phyloP scores from a whole-genome alignment of 1,284 basidiomycete species.

The Fereydounia khargensis region DNA sequence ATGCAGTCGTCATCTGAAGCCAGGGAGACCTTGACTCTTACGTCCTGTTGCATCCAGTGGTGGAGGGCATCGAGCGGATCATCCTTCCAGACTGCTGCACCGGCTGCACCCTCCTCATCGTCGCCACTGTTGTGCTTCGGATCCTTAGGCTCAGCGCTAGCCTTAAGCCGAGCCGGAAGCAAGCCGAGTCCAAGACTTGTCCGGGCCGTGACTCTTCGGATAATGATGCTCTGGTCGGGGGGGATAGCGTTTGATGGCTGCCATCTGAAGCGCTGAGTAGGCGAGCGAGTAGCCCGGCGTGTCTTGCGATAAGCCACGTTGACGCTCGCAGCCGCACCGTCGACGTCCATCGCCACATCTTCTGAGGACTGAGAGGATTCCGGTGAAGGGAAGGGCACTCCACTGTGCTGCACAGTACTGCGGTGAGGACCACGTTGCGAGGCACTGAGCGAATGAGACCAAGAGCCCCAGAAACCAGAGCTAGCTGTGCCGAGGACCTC shows the following conservation, averaged over 20 bases:
- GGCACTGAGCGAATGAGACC: conserved; percentile 35
- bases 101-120: not conserved
- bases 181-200: conserved; percentile 23
- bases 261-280: conserved; percentile 18
- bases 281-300: too few species aligned
- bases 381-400: too few species aligned
- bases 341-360: too few species aligned
- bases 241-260: conserved; percentile 7
- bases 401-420: too few species aligned
- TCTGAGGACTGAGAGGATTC: too few species aligned
- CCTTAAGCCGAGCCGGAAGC: conserved; percentile 12
- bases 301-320: too few species aligned
- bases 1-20: conserved; percentile 33
- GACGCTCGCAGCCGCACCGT: too few species aligned
- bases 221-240: conserved; percentile 30
- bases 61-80: conserved; percentile 27
- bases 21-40: conserved; percentile 14
- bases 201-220: conserved; percentile 23
- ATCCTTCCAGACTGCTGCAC: conserved; percentile 7
- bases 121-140: conserved; percentile 3
- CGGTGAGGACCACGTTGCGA: conserved; percentile 39
- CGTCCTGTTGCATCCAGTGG: conserved; percentile 13
- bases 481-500: conserved; percentile 29
- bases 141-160: conserved; percentile 29
- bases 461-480: conserved; percentile 35